These are phyloP conservation scores for Strobilomyces echinocephalus DNA, from an alignment of 768 basidiomycete genomes.

Conservation along the genomic window DNA sequence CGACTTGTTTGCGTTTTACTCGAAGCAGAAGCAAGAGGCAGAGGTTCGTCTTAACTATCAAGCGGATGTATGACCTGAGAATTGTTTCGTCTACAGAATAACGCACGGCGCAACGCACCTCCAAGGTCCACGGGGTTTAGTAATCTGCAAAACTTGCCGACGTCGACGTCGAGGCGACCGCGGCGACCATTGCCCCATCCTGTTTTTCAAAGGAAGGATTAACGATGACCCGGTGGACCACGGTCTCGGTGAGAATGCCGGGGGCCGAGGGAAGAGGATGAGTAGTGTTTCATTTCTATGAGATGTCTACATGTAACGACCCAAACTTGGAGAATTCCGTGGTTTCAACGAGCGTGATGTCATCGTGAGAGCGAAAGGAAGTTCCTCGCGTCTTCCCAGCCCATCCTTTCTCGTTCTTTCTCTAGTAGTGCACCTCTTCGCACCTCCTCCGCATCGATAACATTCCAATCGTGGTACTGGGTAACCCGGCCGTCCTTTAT, in stretches of 20 bases:
- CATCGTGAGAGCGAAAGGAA: slow-evolving; percentile 22
- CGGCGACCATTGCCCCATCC: slow-evolving; percentile 30
- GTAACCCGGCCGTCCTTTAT: slow-evolving; percentile 44
- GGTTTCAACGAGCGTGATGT: slow-evolving; percentile 5
- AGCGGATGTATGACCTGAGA: background rate
- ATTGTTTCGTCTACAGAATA: slow-evolving; percentile 15
- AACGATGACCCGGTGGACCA: background rate
- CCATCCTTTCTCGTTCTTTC: slow-evolving; percentile 77
- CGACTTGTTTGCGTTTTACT: slow-evolving; percentile 68
- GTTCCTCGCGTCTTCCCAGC: slow-evolving; percentile 52
- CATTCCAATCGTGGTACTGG: slow-evolving; percentile 70
- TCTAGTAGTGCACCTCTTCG: slow-evolving; percentile 48
- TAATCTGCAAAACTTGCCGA: slow-evolving; percentile 27
- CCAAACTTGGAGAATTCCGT: background rate
- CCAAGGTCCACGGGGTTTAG: slow-evolving; percentile 18
- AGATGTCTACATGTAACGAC: slow-evolving; percentile 2
- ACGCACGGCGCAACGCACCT: slow-evolving; percentile 21
- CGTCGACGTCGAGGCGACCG: slow-evolving; percentile 18
- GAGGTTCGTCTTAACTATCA: slow-evolving; percentile 19
- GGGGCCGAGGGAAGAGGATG: background rate
- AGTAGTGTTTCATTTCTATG: slow-evolving; percentile 11
- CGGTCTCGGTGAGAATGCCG: background rate
- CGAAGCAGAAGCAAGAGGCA: slow-evolving; percentile 52
- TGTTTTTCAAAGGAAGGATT: slow-evolving; percentile 22
- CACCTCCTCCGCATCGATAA: slow-evolving; percentile 68